Evolutionary conservation across 179 eudicot genomes (phyloP), one percentile per base, ranked within the genome.

Genomic region (Spergularia azorica): DNA sequence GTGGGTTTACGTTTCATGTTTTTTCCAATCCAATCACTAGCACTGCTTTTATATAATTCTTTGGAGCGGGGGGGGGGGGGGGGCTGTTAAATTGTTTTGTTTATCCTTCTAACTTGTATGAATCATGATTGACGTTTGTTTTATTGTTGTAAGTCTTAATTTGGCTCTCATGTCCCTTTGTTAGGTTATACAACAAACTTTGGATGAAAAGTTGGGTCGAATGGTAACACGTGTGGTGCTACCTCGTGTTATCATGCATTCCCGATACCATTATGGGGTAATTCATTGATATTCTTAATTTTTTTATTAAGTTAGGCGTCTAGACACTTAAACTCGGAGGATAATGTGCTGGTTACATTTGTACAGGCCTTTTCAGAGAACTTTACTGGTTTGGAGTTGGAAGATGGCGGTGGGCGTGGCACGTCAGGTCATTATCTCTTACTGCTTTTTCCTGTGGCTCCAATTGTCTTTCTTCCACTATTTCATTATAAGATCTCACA

Each of bases 361-460:
- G 69, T 76, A 26, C 91, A 95, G 98, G 93, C 98, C 13, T 95
- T 89, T 85, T 91, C 98, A 55, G 95, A 89, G 72, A 91, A 93
- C 77, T 95, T 95, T 80, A 93, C 97, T 81, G 98, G 98, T 65
- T 85, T 95, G 82, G 98, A 95, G 93, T 88, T 95, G 61, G 98
- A 95, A 91, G 97, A 95, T 83, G 98, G 98, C 57, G 98, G 98
- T 73, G 98, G 98, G 56, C 95, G 98, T 68, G 98, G 98, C 81
- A 95, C 98, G 70, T 95, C 98, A 89, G 98, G 98, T 95, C 67
- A 60, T 43, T 84, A 12, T 82, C 77, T 60, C 46, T 58, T 52
- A 32, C 69, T 75, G 41, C 13, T 64, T 67, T 73, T 73, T 43
- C 67, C 54, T 56, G 13, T 18, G 58, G 14, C 50, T 43, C 52